phyloP scores from a whole-genome alignment of 2,329 filamentous ascomycete species.

The Macrophomina pseudophaseolina region DNA sequence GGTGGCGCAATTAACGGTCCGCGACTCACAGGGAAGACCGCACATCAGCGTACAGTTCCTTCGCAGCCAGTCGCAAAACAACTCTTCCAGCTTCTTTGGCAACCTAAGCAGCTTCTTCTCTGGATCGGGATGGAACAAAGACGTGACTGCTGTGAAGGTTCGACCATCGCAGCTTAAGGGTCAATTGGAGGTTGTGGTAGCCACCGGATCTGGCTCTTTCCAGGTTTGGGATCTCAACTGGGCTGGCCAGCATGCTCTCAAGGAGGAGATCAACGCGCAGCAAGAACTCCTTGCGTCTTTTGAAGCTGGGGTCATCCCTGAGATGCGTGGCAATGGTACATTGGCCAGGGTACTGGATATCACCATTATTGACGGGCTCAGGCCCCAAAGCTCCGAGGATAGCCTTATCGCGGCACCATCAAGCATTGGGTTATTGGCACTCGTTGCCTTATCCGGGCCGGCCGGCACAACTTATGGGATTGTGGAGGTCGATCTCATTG shows the following conservation, averaged over 20 bases:
- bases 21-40: constrained; percentile 86
- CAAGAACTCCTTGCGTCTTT: constrained; percentile 68
- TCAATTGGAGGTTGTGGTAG: constrained; percentile 82
- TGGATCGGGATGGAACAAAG: constrained; percentile 71
- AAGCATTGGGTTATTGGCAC: constrained; percentile 36
- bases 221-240: constrained; percentile 90
- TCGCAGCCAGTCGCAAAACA: constrained; percentile 56
- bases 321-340: constrained; percentile 55
- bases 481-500: constrained; percentile 70
- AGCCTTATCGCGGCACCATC: constrained; percentile 25
- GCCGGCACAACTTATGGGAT: constrained; percentile 68
- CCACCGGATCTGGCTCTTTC: constrained; percentile 76
- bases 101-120: constrained; percentile 79
- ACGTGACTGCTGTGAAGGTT: constrained; percentile 79
- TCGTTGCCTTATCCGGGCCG: constrained; percentile 40
- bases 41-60: constrained; percentile 79
- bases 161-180: constrained; percentile 74
- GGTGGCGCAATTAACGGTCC: constrained; percentile 82
- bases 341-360: constrained; percentile 81
- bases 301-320: constrained; percentile 56
- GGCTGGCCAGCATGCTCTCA: constrained; percentile 78
- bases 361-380: constrained; percentile 60
- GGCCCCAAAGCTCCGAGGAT: constrained; percentile 55
- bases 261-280: constrained; percentile 73
- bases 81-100: constrained; percentile 72